phyloP scores from a whole-genome alignment of 2,329 filamentous ascomycete genomes.

The Cytospora schulzeri region DNA sequence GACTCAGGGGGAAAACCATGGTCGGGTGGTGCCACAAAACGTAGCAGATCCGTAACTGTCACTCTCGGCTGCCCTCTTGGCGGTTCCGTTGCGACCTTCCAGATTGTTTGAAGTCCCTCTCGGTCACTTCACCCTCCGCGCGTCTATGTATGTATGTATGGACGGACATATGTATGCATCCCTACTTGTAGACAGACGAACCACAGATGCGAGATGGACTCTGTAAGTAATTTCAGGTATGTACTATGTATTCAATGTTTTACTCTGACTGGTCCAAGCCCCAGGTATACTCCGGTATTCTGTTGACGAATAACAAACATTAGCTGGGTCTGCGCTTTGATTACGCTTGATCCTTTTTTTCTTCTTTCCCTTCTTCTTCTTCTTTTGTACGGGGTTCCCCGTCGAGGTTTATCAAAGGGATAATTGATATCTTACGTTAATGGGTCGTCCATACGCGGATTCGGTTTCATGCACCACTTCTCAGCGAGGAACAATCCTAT shows the following conservation, averaged over 20 bases:
- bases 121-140: too few relatives aligned
- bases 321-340: not conserved
- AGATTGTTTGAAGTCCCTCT: too few relatives aligned
- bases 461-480: slow-evolving; percentile 1
- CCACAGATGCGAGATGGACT: too few relatives aligned
- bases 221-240: too few relatives aligned
- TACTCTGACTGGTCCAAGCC: not conserved
- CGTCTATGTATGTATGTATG: too few relatives aligned
- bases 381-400: not conserved
- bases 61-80: not conserved
- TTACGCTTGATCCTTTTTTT: too few relatives aligned
- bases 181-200: too few relatives aligned
- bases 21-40: not conserved
- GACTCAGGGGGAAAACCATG: slow-evolving; percentile 20
- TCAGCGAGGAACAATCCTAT: not conserved
- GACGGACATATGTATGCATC: too few relatives aligned
- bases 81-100: too few relatives aligned
- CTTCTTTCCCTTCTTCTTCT: too few relatives aligned
- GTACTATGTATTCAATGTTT: too few relatives aligned
- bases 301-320: not conserved
- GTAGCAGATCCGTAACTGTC: not conserved
- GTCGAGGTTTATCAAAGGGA: not conserved
- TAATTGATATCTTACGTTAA: not conserved
- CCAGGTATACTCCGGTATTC: not conserved
- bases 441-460: slow-evolving; percentile 2